These are phyloP conservation scores for Apophysomyces variabilis DNA, from an alignment of 371 early-diverging fungal genomes.

Conservation along the genomic window DNA sequence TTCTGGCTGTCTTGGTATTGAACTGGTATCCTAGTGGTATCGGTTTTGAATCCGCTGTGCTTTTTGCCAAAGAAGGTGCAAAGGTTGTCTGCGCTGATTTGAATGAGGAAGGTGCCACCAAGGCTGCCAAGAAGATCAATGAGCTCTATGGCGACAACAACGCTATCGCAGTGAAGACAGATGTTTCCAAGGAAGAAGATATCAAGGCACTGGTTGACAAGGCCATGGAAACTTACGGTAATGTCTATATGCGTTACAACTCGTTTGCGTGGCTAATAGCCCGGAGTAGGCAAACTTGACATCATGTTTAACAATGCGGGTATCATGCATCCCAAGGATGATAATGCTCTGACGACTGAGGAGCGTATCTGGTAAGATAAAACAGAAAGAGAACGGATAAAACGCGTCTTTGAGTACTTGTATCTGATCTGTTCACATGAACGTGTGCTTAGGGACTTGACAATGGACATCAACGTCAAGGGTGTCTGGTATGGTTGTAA, in stretches of 20 bases:
- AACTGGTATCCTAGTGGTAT: constrained; percentile 66
- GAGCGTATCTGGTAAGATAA: constrained; percentile 74
- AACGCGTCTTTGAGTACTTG: neutral
- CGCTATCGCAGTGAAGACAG: constrained; percentile 60
- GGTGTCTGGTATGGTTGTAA: constrained; percentile 94
- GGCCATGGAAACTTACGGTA: constrained; percentile 74
- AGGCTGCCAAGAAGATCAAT: constrained; percentile 55
- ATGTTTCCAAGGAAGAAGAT: constrained; percentile 78
- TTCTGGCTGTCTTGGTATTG: too few species aligned
- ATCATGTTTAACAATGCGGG: constrained; percentile 92
- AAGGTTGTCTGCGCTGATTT: constrained; percentile 81
- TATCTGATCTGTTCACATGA: neutral
- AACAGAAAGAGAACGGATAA: too few species aligned
- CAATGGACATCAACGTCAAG: constrained; percentile 87
- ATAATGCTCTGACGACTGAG: constrained; percentile 79
- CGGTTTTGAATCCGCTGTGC: constrained; percentile 74
- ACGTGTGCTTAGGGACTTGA: constrained; percentile 56
- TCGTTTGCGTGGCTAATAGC: neutral
- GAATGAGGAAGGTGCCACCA: constrained; percentile 61
- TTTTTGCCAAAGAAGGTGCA: constrained; percentile 88
- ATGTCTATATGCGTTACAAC: neutral
- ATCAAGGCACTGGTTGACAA: constrained; percentile 73
- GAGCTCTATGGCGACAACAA: constrained; percentile 31
- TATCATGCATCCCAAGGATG: constrained; percentile 88
- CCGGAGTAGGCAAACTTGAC: constrained; percentile 64